These are phyloP conservation scores for Botrytis cinerea DNA, from an alignment of 2,329 filamentous ascomycete genomes.

Conservation along the genomic window DNA sequence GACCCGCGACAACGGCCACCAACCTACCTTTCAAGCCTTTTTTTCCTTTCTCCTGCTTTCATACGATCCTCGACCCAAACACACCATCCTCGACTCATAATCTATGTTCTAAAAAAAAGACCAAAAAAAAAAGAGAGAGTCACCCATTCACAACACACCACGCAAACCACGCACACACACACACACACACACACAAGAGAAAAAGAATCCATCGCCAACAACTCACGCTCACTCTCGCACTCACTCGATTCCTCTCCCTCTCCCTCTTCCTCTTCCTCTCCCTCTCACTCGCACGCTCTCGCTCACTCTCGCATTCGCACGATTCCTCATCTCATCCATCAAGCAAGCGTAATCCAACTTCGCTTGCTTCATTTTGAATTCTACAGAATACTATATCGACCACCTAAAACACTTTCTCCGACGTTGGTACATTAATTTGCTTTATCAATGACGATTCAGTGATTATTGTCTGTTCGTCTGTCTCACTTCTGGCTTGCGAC, in stretches of 20 bases:
- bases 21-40: background rate
- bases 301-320: background rate
- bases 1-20: slow-evolving; percentile 19
- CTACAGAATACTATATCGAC: background rate
- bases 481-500: slow-evolving; percentile 17
- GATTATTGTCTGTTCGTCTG: slow-evolving; percentile 6
- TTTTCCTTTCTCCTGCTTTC: background rate
- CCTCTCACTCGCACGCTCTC: background rate
- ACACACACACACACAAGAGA: too few relatives aligned
- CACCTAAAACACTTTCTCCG: background rate
- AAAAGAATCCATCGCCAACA: background rate
- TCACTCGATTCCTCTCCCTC: too few relatives aligned
- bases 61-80: slow-evolving; percentile 6
- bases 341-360: background rate
- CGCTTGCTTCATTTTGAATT: slow-evolving; percentile 2
- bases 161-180: background rate
- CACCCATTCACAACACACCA: slow-evolving; percentile 13
- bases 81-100: background rate
- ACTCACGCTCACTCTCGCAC: background rate
- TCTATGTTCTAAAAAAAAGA: background rate
- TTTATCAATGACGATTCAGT: slow-evolving; percentile 20
- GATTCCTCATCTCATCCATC: background rate
- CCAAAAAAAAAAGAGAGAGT: background rate
- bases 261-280: too few relatives aligned
- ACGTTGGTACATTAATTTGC: background rate